Percentiles rank a stretch among this genome's conserved stretches.
Conservation (phyloP, 345 rosid species). For the Moricandia moricandioides region DNA sequence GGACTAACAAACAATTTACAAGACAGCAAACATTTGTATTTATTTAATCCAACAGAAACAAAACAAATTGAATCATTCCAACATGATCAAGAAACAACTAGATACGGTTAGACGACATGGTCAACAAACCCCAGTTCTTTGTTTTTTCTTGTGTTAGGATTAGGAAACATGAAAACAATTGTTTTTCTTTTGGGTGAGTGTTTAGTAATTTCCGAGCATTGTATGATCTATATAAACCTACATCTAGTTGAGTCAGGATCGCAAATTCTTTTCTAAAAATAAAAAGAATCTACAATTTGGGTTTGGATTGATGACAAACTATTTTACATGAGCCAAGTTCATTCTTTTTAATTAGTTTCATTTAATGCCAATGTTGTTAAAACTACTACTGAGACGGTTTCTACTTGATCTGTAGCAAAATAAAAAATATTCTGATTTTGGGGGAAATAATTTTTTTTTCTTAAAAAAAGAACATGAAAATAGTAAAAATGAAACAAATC, state of each 20-base stretch:
- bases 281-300: not conserved
- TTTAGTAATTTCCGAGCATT: no score
- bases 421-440: no score
- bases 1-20: not conserved
- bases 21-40: not conserved
- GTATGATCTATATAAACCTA: not conserved
- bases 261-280: not conserved
- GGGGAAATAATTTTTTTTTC: no score
- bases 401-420: no score
- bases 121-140: slow-evolving; percentile 6
- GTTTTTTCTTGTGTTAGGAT: not conserved
- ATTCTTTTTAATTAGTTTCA: no score
- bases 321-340: not conserved
- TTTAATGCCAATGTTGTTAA: no score
- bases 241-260: not conserved
- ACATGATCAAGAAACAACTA: slow-evolving; percentile 9
- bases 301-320: not conserved
- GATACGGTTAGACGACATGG: slow-evolving; percentile 14
- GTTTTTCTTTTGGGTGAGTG: not conserved
- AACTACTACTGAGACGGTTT: no score
- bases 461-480: no score
- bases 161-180: slow-evolving; percentile 10
- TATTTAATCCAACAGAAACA: not conserved
- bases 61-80: slow-evolving; percentile 1
- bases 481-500: no score